These are phyloP conservation scores for Mycena leptocephala DNA, from an alignment of 768 basidiomycete species.

Conservation along the genomic window DNA sequence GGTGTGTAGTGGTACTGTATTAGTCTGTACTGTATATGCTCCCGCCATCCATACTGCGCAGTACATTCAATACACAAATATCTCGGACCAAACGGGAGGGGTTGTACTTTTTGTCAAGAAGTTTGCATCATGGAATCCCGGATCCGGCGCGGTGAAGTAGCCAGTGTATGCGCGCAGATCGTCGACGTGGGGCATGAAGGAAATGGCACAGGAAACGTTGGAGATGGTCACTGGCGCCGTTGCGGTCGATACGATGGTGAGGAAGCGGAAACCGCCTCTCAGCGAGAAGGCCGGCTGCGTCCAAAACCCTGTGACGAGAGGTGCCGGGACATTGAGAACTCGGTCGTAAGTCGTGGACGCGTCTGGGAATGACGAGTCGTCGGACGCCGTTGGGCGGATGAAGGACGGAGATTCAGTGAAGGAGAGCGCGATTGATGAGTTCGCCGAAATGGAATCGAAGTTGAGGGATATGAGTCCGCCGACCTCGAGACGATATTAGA, in stretches of 20 bases:
- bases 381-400: conserved; percentile 67
- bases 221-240: conserved; percentile 58
- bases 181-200: conserved; percentile 69
- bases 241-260: conserved; percentile 60
- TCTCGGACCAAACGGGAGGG: background rate
- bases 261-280: conserved; percentile 69
- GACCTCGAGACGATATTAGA: conserved; percentile 52
- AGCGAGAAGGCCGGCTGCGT: conserved; percentile 62
- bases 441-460: conserved; percentile 51
- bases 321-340: conserved; percentile 57
- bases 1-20: conserved; percentile 66
- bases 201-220: conserved; percentile 66
- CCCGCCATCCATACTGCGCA: conserved; percentile 72
- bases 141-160: conserved; percentile 67
- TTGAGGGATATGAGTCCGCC: conserved; percentile 69
- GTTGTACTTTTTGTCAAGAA: conserved; percentile 66
- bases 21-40: conserved; percentile 75
- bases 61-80: background rate
- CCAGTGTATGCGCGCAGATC: conserved; percentile 67
- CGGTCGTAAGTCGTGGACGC: conserved; percentile 60
- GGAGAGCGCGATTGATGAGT: conserved; percentile 62
- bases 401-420: conserved; percentile 74
- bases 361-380: conserved; percentile 68
- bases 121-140: conserved; percentile 59
- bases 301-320: conserved; percentile 59